Evolutionary conservation across 2,329 filamentous ascomycete species (phyloP).

Genomic region (Hypoxylon sp.): DNA sequence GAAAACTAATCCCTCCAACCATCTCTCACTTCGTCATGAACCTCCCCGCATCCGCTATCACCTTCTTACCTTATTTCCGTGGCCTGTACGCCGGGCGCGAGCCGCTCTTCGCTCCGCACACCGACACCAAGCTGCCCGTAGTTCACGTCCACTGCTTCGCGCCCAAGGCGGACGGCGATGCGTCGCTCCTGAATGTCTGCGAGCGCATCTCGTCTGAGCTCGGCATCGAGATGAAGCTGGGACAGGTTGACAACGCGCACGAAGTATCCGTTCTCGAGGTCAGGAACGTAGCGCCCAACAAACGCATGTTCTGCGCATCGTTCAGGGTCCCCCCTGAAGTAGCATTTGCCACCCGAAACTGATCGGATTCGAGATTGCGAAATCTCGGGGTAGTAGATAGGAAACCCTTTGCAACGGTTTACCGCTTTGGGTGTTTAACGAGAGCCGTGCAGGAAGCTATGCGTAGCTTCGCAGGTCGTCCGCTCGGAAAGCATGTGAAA

Average conservation of each 20-base stretch:
- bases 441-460: slow-evolving; percentile 13
- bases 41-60: slow-evolving; percentile 86
- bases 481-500: slow-evolving; percentile 28
- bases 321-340: slow-evolving; percentile 86
- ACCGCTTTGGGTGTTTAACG: slow-evolving; percentile 18
- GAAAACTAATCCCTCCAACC: slow-evolving; percentile 69
- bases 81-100: slow-evolving; percentile 82
- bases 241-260: slow-evolving; percentile 56
- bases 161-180: slow-evolving; percentile 78
- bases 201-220: slow-evolving; percentile 70
- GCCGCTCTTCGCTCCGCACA: slow-evolving; percentile 68
- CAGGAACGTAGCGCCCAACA: slow-evolving; percentile 88
- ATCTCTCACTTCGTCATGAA: slow-evolving; percentile 99
- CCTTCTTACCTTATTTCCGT: slow-evolving; percentile 78
- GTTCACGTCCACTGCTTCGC: slow-evolving; percentile 96
- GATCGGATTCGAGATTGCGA: slow-evolving; percentile 7
- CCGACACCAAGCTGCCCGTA: slow-evolving; percentile 71
- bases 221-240: slow-evolving; percentile 63
- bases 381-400: slow-evolving; percentile 13
- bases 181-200: slow-evolving; percentile 70
- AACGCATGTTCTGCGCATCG: slow-evolving; percentile 95
- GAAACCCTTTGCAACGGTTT: slow-evolving; percentile 14
- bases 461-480: slow-evolving; percentile 20
- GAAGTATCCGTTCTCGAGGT: slow-evolving; percentile 72
- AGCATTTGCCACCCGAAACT: slow-evolving; percentile 67